Evolutionary conservation across 805 yeast species (phyloP), one percentile per base, ranked within the genome.

Genomic region (Hanseniaspora occidentalis): DNA sequence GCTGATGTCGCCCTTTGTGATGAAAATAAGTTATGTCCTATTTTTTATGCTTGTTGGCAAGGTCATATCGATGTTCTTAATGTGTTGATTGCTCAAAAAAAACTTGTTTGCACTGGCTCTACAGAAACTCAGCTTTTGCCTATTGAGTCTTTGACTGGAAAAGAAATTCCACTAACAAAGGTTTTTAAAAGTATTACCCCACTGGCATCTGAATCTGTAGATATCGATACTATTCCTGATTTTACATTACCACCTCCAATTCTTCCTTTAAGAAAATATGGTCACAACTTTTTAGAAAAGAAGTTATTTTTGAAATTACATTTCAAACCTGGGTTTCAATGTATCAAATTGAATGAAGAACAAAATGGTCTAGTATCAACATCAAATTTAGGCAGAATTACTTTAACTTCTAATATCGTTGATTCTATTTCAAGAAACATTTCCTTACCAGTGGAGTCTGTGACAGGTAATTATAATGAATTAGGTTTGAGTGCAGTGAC

Each of bases 231-330:
- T 14, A 89, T 92, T 40, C 97, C 98, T 0, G 95, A 85, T 51
- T 70, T 92, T 37, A 75, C 86, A 18, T 67, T 92, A 43, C 98
- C 98, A 1, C 98, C 98, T 1, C 98, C 98, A 3, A 84, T 92
- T 40, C 76, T 92, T 38, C 98, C 98, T 1, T 64, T 92, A 40
- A 71, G 96, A 51, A 75, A 94, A 51, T 92, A 92, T 56, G 98
- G 98, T 13, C 98, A 92, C 60, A 92, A 85, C 57, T 92, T 86
- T 64, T 63, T 92, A 52, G 97, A 92, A 54, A 84, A 83, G 56
- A 85, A 84, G 57, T 84, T 84, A 4, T 76, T 86, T 46, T 70
- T 92, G 23, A 95, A 88, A 54, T 62, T 92, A 34, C 70, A 73
- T 2, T 79, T 86, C 50, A 75, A 77, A 49, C 39, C 70, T 43